Conservation (phyloP, 441 rosid genomes). For the Corymbia calophylla region DNA sequence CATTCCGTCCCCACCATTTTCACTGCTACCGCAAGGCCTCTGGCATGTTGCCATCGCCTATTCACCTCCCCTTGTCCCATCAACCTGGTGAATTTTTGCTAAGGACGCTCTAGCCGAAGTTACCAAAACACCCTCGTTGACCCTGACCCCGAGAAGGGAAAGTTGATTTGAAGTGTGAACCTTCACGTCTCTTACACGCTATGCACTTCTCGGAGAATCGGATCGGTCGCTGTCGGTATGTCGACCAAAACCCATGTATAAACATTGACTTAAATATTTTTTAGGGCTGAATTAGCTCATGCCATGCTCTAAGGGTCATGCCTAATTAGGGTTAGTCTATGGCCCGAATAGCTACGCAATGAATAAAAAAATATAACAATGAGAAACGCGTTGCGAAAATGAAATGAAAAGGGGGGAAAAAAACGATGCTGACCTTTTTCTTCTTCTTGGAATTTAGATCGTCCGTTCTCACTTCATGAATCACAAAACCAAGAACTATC, state of each 20-base stretch:
- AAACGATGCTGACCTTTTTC: constrained; percentile 26
- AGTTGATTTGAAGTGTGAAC: not conserved
- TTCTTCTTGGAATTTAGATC: constrained; percentile 27
- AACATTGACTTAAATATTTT: not conserved
- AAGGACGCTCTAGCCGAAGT: not conserved
- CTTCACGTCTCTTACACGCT: not conserved
- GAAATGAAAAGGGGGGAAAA: no score
- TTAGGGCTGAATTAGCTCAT: not conserved
- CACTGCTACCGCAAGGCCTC: no score
- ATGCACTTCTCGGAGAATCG: not conserved
- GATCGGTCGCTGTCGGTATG: not conserved
- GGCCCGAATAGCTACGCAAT: not conserved
- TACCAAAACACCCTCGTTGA: not conserved
- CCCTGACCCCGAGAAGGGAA: not conserved
- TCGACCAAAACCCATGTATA: not conserved
- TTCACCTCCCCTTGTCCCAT: no score
- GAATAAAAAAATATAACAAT: not conserved
- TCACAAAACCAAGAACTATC: constrained; percentile 52
- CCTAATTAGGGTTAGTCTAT: not conserved
- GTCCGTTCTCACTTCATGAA: constrained; percentile 43
- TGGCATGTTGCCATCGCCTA: not conserved
- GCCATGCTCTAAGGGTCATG: no score
- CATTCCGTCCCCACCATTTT: no score
- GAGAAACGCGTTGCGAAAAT: not conserved
- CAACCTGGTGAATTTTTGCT: not conserved